Evolutionary conservation across 495 filamentous ascomycete genomes (phyloP), one percentile per base, ranked within the genome.

Genomic region (Oleoguttula mirabilis): DNA sequence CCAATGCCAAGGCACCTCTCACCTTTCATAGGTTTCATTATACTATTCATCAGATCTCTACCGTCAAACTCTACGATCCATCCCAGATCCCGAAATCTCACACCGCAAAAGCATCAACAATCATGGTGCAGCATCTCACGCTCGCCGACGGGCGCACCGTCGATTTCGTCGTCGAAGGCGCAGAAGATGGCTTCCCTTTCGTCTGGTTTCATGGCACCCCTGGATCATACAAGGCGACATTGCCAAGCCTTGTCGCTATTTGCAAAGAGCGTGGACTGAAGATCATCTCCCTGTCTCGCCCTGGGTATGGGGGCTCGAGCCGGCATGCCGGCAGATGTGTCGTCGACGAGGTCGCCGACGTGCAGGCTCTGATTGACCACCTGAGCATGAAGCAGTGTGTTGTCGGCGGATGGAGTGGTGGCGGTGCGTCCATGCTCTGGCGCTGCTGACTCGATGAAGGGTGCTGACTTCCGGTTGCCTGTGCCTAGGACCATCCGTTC

Each of bases 321-420:
- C 11, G 49, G 15, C 21, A 35, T 10, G 38, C 37, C 16, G 49
- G 49, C 8, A 15, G 49, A 10, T 4, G 23, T 3, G 31, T 52
- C n/a, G 30, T 48, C 3, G 44, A 48, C 38, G 33, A 11, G 22
- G 39, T 43, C 12, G 21, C 10, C 3, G 49, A 48, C 21, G 30
- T 48, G 6, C 21, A 49, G 31, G 39, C 50, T 16, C 33, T 53
- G 11, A 24, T 43, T 8, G 22, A 50, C 23, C 43, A 53, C 33
- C 32, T 53, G 15, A 46, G 50, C 11, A 3, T 30, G 17, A 12
- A 50, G 27, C 6, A 41, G 19, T 49, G 39, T 28, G 3, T 40
- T 10, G 50, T 45, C 14, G 45, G 39, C 14, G 50, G 50, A 4
- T 53, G 50, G 50, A 45, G 39, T 25, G 50, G 50, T 12, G 50